A percentile compares a stretch with the other conserved stretches of the same genome.
Evolutionary conservation across 1,284 basidiomycete species (phyloP).

Genomic region (Hortiboletus rubellus): DNA sequence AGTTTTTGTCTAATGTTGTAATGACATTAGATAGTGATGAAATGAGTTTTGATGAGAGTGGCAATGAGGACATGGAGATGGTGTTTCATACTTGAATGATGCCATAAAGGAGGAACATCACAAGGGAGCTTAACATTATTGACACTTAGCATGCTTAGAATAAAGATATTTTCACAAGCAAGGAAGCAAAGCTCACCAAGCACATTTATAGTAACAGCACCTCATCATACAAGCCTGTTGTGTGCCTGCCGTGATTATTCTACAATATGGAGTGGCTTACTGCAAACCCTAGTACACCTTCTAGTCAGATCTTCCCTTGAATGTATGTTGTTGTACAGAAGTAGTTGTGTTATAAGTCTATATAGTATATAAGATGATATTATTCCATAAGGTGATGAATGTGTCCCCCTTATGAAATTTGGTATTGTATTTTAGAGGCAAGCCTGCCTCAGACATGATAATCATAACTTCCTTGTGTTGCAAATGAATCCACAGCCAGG

Average conservation of each 20-base stretch:
- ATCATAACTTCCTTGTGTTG: too few species aligned
- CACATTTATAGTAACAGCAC: neutral
- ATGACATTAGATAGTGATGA: conserved; percentile 7
- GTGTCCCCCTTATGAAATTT: too few species aligned
- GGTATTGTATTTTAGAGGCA: too few species aligned
- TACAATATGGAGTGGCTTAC: neutral
- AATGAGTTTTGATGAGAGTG: conserved; percentile 14
- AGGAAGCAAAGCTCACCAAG: neutral
- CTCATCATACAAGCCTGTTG: too few species aligned
- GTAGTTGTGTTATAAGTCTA: too few species aligned
- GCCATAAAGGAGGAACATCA: conserved; percentile 7
- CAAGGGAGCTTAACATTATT: conserved; percentile 11
- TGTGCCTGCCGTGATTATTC: neutral
- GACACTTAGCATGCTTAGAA: neutral
- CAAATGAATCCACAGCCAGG: too few species aligned
- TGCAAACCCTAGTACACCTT: neutral
- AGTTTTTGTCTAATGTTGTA: conserved; percentile 1
- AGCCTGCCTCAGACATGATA: too few species aligned
- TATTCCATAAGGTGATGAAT: too few species aligned
- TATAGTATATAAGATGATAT: too few species aligned
- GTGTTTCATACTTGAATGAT: neutral
- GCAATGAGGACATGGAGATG: conserved; percentile 1
- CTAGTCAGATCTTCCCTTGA: neutral
- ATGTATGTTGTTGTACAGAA: neutral
- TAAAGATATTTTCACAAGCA: neutral